Conservation (phyloP, 345 rosid species). For the Murraya paniculata region DNA sequence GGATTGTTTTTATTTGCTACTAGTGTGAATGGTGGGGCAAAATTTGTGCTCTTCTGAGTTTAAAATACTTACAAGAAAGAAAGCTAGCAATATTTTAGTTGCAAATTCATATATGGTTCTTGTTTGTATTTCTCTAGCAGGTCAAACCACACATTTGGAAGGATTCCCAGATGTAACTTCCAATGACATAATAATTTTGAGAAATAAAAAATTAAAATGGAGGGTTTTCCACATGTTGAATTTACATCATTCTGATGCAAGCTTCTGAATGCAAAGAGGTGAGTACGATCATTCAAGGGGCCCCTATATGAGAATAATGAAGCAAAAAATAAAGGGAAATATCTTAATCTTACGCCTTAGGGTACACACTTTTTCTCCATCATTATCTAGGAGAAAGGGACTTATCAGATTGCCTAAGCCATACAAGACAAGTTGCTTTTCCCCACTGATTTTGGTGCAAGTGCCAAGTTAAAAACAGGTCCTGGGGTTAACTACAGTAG, state of each 20-base stretch:
- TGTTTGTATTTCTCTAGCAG: background rate
- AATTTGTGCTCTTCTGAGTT: conserved; percentile 5
- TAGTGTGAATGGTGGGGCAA: conserved; percentile 13
- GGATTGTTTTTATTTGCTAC: conserved; percentile 4
- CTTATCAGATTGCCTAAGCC: background rate
- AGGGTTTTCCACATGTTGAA: background rate
- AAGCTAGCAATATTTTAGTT: background rate
- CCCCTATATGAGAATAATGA: background rate
- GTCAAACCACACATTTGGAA: conserved; percentile 18
- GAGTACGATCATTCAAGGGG: background rate
- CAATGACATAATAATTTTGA: background rate
- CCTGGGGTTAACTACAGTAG: background rate
- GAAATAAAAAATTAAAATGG: background rate
- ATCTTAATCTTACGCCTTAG: background rate
- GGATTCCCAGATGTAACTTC: conserved; percentile 15
- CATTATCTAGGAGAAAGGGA: background rate
- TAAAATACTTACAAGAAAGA: background rate
- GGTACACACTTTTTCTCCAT: background rate
- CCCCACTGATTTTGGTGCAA: background rate
- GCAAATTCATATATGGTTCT: background rate
- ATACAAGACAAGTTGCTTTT: background rate
- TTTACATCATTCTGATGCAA: background rate
- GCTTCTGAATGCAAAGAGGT: background rate
- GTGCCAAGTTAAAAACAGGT: background rate
- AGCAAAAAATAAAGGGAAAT: background rate